Evolutionary conservation across 805 yeast species (phyloP), one percentile per base, ranked within the genome.

Genomic region (Saccharomycopsis selenospora): DNA sequence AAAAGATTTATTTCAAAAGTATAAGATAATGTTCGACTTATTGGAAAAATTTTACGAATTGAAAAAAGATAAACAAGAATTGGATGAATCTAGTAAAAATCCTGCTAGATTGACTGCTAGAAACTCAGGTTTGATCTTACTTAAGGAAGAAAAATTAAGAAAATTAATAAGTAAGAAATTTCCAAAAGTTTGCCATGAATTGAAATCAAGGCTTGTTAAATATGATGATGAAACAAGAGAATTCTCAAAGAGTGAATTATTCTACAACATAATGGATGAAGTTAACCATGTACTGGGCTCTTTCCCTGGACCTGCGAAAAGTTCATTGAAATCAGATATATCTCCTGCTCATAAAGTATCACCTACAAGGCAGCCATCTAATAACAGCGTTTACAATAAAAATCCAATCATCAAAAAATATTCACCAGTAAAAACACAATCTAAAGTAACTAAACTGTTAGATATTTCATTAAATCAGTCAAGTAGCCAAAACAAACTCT

Each of bases 101-200:
- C 80, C 97, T 0, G 79, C 91, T 0, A 73, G 98, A 53, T 70
- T 90, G 40, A 63, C 84, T 42, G 77, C 83, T 53, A 77, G 85
- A 58, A 81, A 84, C 57, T 82, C 89, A 1, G 90, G 91, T 54
- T 82, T 80, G 52, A 82, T 90, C 22, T 67, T 91, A 50, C 70
- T 85, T 49, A 76, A 82, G 49, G 99, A 91, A 61, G 96, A 89
- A 60, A 82, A 74, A 58, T 69, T 80, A 36, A 69, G 97, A 48
- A 82, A 82, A 56, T 74, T 75, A 47, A 70, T 90, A 5, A 66
- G 76, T n/a, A 78, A 79, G 58, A 75, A 76, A 55, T 67, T 86
- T 55, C 98, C 98, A 0, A 68, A 70, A 30, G 69, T 84, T 0
- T 65, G 86, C 7, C 63, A 67, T 3, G 75, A 70, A 1, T 63